Conservation (phyloP, 192 early-diverging fungal genomes). For the Dissophora ornata region DNA sequence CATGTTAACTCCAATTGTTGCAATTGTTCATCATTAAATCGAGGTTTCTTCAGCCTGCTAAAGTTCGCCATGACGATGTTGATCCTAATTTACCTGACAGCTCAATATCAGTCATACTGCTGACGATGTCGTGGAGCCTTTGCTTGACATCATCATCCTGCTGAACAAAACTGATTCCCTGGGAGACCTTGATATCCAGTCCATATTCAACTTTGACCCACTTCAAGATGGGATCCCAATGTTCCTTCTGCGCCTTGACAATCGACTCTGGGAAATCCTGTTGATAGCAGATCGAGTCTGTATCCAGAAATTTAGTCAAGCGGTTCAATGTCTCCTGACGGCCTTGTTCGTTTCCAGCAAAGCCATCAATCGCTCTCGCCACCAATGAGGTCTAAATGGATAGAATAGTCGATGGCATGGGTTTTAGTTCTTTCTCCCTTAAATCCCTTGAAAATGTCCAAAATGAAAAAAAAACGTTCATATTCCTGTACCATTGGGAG, state of each 20-base stretch:
- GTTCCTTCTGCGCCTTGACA: constrained; percentile 78
- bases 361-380: constrained; percentile 82
- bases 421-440: too few species aligned
- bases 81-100: constrained; percentile 75
- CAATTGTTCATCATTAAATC: not conserved
- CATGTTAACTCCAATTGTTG: constrained; percentile 14
- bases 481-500: constrained; percentile 77
- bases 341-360: constrained; percentile 63
- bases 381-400: constrained; percentile 85
- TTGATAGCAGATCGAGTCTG: constrained; percentile 90
- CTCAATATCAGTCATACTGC: constrained; percentile 72
- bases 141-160: constrained; percentile 73
- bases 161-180: constrained; percentile 73
- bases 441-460: not conserved
- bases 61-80: too few species aligned
- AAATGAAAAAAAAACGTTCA: not conserved
- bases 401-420: not conserved
- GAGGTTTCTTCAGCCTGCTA: too few species aligned
- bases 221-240: constrained; percentile 85
- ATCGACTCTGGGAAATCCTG: constrained; percentile 83
- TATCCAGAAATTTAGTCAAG: constrained; percentile 85
- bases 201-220: constrained; percentile 78
- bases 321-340: constrained; percentile 79
- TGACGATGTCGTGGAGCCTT: constrained; percentile 65
- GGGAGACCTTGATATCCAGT: constrained; percentile 77